These are phyloP conservation scores for Fusarium dimerum DNA, from an alignment of 2,329 filamentous ascomycete species.

Conservation along the genomic window DNA sequence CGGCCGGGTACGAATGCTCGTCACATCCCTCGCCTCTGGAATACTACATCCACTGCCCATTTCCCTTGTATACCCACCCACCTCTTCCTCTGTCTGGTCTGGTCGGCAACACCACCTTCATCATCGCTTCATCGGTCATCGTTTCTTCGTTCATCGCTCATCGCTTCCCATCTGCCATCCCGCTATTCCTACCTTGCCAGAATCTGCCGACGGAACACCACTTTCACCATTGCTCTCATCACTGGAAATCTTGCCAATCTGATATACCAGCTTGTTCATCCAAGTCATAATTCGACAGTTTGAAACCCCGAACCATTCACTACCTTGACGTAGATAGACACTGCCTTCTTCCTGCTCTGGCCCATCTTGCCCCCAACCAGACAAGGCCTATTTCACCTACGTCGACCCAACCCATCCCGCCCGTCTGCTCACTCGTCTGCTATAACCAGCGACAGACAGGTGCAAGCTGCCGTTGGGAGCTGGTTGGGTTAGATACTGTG, in stretches of 20 bases:
- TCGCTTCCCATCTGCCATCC: constrained; percentile 12
- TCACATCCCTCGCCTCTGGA: constrained; percentile 21
- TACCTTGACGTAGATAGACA: constrained; percentile 7
- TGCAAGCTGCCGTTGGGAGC: constrained; percentile 28
- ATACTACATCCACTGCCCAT: constrained; percentile 24
- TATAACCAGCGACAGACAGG: constrained; percentile 20
- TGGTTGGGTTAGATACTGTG: constrained; percentile 31
- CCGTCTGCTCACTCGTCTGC: constrained; percentile 26
- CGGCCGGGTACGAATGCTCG: constrained; percentile 27
- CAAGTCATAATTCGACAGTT: neutral
- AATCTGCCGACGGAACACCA: neutral
- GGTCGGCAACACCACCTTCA: neutral
- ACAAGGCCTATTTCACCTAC: neutral
- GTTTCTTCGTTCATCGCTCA: constrained; percentile 11
- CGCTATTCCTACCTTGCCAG: neutral
- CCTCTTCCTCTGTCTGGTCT: constrained; percentile 16
- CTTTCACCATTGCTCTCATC: neutral
- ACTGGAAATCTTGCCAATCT: neutral
- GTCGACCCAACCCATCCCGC: constrained; percentile 25
- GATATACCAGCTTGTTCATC: neutral
- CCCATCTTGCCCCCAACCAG: constrained; percentile 9
- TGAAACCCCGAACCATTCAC: neutral
- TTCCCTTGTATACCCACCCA: constrained; percentile 21
- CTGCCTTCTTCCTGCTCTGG: constrained; percentile 8
- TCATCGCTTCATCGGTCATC: constrained; percentile 20